Percentiles rank a stretch among this genome's conserved stretches.
Evolutionary conservation across 352 stramenopile species (phyloP).

Genomic region (Blastocystis sp.): DNA sequence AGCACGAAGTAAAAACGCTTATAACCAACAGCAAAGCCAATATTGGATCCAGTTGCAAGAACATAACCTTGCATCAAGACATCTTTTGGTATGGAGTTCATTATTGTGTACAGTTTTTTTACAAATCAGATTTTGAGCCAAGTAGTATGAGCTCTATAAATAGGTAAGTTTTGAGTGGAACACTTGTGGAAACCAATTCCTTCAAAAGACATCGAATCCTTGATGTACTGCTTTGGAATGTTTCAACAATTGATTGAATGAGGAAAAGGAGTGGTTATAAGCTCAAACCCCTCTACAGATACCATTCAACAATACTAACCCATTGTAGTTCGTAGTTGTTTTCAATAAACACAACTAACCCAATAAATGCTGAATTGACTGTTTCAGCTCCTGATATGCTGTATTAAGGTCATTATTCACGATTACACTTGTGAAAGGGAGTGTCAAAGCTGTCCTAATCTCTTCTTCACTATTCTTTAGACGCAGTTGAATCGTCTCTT

Average conservation of each 20-base stretch:
- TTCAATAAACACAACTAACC: conserved; percentile 4
- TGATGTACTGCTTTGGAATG: background rate
- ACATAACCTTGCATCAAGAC: conserved; percentile 51
- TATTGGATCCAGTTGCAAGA: background rate
- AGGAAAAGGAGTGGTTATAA: background rate
- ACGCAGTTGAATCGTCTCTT: conserved; percentile 78
- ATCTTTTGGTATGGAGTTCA: background rate
- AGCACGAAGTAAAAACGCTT: conserved; percentile 48
- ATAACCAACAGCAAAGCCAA: conserved; percentile 22
- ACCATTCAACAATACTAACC: background rate
- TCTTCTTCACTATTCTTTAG: conserved; percentile 77
- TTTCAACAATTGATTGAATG: background rate
- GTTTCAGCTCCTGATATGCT: conserved; percentile 72
- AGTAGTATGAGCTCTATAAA: background rate
- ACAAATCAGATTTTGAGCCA: background rate
- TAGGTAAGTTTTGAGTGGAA: background rate
- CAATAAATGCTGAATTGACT: conserved; percentile 73
- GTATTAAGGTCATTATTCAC: conserved; percentile 78
- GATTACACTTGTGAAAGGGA: conserved; percentile 76
- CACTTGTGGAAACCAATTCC: background rate
- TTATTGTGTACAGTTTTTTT: background rate
- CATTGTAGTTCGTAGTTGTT: background rate
- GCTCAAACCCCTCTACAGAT: background rate
- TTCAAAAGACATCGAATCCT: background rate
- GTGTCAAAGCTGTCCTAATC: conserved; percentile 70